Percentiles rank a stretch among this genome's conserved stretches.
These are phyloP conservation scores for Xylaria grammica DNA, from an alignment of 495 filamentous ascomycete genomes.

Conservation along the genomic window DNA sequence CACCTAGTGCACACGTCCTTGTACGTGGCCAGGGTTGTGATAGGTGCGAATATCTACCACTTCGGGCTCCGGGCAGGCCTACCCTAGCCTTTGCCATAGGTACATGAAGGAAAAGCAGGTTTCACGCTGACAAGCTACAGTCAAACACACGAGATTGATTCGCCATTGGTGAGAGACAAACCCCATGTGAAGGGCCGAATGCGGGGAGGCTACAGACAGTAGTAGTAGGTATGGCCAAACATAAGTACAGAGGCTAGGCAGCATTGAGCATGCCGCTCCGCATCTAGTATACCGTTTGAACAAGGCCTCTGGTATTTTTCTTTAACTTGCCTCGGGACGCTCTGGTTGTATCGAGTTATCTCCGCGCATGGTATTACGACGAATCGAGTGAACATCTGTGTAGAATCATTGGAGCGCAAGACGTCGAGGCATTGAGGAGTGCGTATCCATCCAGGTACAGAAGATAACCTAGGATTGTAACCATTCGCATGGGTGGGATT, in stretches of 20 bases:
- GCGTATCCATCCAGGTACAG: no score
- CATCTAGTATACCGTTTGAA: background rate
- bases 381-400: background rate
- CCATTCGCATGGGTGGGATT: no score
- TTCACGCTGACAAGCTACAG: background rate
- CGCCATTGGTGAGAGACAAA: background rate
- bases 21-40: no score
- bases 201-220: background rate
- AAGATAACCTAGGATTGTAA: no score
- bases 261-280: background rate
- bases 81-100: no score
- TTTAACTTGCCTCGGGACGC: background rate
- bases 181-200: conserved; percentile 9
- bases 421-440: background rate
- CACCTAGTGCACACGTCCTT: background rate
- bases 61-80: no score
- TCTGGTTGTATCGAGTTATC: background rate
- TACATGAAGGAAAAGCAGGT: background rate
- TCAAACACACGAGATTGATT: conserved; percentile 2
- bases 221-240: background rate
- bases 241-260: background rate
- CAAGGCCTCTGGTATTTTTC: background rate
- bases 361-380: background rate
- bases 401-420: background rate
- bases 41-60: no score